Percentiles rank a stretch among this genome's conserved stretches.
Conservation (phyloP, 805 yeast species). For the Candida sonorensis region DNA sequence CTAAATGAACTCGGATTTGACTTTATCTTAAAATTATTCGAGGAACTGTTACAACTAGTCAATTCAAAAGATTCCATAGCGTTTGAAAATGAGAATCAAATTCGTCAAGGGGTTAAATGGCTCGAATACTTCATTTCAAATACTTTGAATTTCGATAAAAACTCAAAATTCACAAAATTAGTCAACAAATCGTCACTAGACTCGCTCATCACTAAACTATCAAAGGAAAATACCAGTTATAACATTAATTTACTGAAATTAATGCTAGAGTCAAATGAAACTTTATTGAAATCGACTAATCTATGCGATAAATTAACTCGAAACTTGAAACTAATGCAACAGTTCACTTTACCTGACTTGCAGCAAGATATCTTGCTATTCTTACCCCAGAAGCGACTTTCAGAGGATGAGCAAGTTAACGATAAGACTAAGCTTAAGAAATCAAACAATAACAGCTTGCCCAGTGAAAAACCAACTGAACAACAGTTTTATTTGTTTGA, state of each 20-base stretch:
- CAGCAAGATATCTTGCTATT: not conserved
- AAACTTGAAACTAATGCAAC: conserved; percentile 15
- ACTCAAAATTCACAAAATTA: conserved; percentile 16
- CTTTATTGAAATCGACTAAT: conserved; percentile 4
- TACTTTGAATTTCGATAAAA: conserved; percentile 12
- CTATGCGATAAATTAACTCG: conserved; percentile 9
- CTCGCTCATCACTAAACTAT: conserved; percentile 5
- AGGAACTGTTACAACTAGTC: conserved; percentile 6
- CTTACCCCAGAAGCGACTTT: conserved; percentile 4
- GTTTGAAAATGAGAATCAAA: conserved; percentile 3
- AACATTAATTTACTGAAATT: conserved; percentile 4
- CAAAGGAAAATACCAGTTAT: conserved; percentile 4
- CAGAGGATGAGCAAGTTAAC: not conserved
- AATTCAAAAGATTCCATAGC: too few species aligned
- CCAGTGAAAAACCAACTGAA: not conserved
- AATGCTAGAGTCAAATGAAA: conserved; percentile 5
- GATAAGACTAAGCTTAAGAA: conserved; percentile 3
- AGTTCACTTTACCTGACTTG: conserved; percentile 15
- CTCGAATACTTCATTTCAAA: conserved; percentile 17
- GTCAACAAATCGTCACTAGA: conserved; percentile 10
- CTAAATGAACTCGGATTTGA: conserved; percentile 17
- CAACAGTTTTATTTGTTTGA: conserved; percentile 23
- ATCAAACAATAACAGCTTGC: not conserved
- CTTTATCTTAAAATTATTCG: conserved; percentile 11
- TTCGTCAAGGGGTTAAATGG: conserved; percentile 18